Conservation (phyloP, 1,284 basidiomycete species). For the Pseudozyma hubeiensis region DNA sequence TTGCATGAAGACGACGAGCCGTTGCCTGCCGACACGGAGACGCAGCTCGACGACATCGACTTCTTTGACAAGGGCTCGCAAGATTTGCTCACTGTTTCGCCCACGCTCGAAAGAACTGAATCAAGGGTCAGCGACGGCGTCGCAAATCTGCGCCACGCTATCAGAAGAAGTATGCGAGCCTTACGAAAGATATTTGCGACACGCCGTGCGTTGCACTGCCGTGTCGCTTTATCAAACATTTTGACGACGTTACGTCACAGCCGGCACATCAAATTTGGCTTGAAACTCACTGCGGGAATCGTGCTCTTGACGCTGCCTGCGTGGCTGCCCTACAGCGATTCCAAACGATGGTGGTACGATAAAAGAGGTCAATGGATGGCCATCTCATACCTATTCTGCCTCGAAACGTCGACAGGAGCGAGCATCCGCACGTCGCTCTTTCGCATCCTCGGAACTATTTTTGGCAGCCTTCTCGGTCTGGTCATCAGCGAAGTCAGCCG, state of each 20-base stretch:
- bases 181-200: constrained; percentile 11
- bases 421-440: constrained; percentile 70
- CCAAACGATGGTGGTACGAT: constrained; percentile 69
- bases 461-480: constrained; percentile 70
- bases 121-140: constrained; percentile 27
- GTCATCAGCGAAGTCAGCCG: constrained; percentile 70
- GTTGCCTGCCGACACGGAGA: constrained; percentile 1
- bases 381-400: constrained; percentile 69
- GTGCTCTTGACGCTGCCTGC: constrained; percentile 70
- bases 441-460: constrained; percentile 70
- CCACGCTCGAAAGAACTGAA: constrained; percentile 12
- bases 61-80: constrained; percentile 28
- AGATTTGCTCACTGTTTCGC: background rate
- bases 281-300: constrained; percentile 71
- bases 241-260: constrained; percentile 66
- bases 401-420: constrained; percentile 71
- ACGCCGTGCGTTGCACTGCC: constrained; percentile 19
- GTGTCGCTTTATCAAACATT: constrained; percentile 35
- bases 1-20: constrained; percentile 39
- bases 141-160: constrained; percentile 4
- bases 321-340: constrained; percentile 60
- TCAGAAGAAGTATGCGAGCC: constrained; percentile 4
- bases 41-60: constrained; percentile 15
- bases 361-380: constrained; percentile 70
- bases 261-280: constrained; percentile 69